Conservation (phyloP, 2,329 filamentous ascomycete species). For the Leptographium wingfieldii region DNA sequence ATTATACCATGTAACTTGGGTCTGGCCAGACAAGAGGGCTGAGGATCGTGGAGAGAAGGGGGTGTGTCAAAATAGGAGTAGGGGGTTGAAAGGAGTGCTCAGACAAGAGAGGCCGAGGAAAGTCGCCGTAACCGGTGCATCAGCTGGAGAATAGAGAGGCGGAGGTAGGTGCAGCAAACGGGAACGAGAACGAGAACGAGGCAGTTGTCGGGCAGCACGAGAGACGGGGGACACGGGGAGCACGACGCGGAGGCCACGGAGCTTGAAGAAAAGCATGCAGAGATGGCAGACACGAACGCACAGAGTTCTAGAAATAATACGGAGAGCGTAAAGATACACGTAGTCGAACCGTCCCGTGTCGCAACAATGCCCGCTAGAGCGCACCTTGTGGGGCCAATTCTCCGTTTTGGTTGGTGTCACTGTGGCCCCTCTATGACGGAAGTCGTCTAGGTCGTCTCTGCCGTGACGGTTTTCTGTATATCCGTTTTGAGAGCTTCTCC, state of each 20-base stretch:
- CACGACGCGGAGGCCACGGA: conserved; percentile 1
- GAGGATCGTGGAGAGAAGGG: neutral
- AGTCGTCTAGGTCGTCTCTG: neutral
- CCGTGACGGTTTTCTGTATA: neutral
- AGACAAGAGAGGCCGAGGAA: neutral
- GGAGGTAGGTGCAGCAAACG: neutral
- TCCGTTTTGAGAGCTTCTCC: neutral
- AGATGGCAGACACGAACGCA: neutral
- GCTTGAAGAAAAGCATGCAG: neutral
- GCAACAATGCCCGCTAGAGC: neutral
- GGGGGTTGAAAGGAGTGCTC: neutral
- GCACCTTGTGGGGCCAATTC: neutral
- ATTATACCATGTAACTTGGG: neutral
- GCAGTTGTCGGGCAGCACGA: neutral
- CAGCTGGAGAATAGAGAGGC: neutral
- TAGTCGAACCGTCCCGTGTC: neutral
- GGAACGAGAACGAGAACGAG: neutral
- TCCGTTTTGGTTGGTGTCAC: neutral
- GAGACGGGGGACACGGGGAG: neutral
- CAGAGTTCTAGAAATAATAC: neutral
- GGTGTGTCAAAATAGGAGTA: neutral
- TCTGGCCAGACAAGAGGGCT: neutral
- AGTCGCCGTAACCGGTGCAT: neutral
- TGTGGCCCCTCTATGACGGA: neutral
- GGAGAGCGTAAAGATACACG: neutral